Percentiles rank a stretch among this genome's conserved stretches.
Conservation (phyloP, 2,329 filamentous ascomycete species). For the Ophiostoma ulmi region DNA sequence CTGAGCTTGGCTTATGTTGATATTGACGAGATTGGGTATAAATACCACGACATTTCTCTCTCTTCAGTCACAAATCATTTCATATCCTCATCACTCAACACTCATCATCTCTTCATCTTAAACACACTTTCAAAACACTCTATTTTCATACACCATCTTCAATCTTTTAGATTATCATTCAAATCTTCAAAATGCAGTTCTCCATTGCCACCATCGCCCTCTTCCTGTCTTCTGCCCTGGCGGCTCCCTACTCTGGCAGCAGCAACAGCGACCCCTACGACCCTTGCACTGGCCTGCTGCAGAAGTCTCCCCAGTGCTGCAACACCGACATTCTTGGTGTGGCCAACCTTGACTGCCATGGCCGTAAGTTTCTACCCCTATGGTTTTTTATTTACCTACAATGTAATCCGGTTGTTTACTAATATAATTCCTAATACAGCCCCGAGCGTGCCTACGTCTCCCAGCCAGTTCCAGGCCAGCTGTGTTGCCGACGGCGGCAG, state of each 20-base stretch:
- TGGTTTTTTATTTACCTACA: background rate
- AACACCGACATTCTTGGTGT: background rate
- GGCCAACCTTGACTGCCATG: background rate
- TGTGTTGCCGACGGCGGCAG: background rate
- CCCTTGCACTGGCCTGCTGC: background rate
- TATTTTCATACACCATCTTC: background rate
- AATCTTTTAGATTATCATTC: background rate
- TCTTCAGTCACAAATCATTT: background rate
- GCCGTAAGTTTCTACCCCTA: background rate
- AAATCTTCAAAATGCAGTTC: constrained; percentile 17
- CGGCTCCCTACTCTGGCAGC: background rate
- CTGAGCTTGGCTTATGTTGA: background rate
- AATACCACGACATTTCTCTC: background rate
- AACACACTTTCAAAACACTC: background rate
- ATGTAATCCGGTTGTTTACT: background rate
- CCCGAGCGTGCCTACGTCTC: background rate
- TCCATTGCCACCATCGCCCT: constrained; percentile 10
- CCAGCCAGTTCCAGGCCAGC: background rate
- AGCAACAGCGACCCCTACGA: background rate
- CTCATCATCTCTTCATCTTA: background rate
- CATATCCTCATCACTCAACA: constrained; percentile 1
- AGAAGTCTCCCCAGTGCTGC: background rate
- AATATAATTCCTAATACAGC: background rate
- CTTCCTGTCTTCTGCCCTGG: background rate
- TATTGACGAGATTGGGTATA: background rate